Percentiles rank a stretch among this genome's conserved stretches.
phyloP scores from a whole-genome alignment of 2,329 filamentous ascomycete species.

The Colletotrichum sp. region DNA sequence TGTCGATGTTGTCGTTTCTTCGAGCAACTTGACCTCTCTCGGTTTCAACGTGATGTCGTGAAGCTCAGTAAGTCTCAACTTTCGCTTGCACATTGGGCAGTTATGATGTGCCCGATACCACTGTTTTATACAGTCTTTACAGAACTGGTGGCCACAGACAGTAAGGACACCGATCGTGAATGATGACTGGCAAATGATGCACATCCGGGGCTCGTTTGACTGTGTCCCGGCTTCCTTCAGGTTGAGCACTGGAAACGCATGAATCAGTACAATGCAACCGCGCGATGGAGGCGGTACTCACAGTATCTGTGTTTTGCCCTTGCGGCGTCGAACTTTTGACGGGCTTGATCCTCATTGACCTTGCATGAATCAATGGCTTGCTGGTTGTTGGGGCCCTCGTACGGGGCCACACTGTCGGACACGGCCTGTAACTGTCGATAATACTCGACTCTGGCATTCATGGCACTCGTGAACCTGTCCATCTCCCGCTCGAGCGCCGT shows the following conservation, averaged over 20 bases:
- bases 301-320: constrained; percentile 79
- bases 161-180: constrained; percentile 86
- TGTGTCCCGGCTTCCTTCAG: constrained; percentile 64
- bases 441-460: constrained; percentile 88
- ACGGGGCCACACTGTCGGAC: constrained; percentile 84
- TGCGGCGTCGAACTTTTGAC: constrained; percentile 63
- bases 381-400: constrained; percentile 68
- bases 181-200: constrained; percentile 81
- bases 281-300: constrained; percentile 36
- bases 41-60: constrained; percentile 88
- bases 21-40: constrained; percentile 71
- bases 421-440: constrained; percentile 89
- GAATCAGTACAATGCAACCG: not conserved
- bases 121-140: constrained; percentile 80
- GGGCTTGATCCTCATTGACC: constrained; percentile 54
- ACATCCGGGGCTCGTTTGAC: constrained; percentile 70
- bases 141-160: constrained; percentile 90
- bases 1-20: constrained; percentile 24
- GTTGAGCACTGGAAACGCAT: constrained; percentile 48
- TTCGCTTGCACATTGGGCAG: constrained; percentile 85
- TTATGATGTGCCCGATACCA: constrained; percentile 80
- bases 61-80: constrained; percentile 69
- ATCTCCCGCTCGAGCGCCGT: constrained; percentile 69
- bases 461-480: constrained; percentile 75
- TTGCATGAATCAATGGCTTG: constrained; percentile 46